phyloP scores from a whole-genome alignment of 78 protist species.

The Chrysochromulina tobinii region DNA sequence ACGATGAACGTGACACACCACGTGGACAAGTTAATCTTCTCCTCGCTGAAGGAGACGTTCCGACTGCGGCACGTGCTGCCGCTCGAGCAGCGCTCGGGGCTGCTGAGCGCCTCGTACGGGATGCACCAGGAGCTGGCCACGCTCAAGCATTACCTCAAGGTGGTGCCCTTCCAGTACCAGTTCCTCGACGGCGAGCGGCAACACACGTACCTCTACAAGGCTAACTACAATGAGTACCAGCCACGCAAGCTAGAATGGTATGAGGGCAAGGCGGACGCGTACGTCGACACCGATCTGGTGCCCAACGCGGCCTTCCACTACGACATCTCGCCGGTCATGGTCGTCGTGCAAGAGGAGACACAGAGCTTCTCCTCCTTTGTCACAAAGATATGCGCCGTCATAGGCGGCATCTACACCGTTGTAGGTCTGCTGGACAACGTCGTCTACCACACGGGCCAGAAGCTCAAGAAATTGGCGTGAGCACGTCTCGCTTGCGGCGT shows the following conservation, averaged over 20 bases:
- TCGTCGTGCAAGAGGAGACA: slow-evolving; percentile 1
- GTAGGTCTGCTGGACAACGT: neutral
- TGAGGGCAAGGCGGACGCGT: slow-evolving; percentile 21
- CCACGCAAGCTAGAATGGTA: slow-evolving; percentile 16
- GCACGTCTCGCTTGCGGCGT: too few species aligned
- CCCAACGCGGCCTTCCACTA: slow-evolving; percentile 12
- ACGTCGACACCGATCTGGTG: neutral
- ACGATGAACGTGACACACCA: neutral
- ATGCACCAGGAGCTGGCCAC: slow-evolving; percentile 25
- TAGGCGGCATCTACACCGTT: slow-evolving; percentile 19
- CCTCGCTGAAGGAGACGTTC: too few species aligned
- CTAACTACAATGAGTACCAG: slow-evolving; percentile 11
- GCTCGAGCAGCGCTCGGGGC: neutral
- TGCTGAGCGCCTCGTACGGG: neutral
- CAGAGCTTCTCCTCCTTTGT: neutral
- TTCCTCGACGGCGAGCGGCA: neutral
- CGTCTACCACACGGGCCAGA: neutral
- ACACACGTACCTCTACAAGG: neutral
- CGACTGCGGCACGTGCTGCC: neutral
- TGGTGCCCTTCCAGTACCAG: neutral
- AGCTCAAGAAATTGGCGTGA: neutral
- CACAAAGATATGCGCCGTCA: slow-evolving; percentile 10
- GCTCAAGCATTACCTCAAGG: neutral
- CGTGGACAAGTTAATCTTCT: neutral
- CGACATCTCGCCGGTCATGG: slow-evolving; percentile 17